Evolutionary conservation across 768 basidiomycete species (phyloP), one percentile per base, ranked within the genome.

Genomic region (Megacollybia marginata): DNA sequence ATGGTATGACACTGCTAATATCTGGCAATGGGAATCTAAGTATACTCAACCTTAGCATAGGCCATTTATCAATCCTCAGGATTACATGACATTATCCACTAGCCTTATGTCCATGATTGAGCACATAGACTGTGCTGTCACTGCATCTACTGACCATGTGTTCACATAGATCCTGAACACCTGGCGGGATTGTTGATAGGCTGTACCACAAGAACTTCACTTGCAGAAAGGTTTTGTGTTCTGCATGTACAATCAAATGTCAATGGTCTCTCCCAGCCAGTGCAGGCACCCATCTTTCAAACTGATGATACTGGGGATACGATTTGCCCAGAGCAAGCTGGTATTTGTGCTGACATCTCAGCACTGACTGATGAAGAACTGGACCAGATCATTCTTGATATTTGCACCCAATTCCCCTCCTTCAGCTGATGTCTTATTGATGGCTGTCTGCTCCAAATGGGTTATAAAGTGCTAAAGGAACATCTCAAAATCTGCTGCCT

Each of bases 371-470:
- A 65, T 33, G 45, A 49, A 3, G 53, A 59, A 12, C 55, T 67
- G 0, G 65, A 67, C 47, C n/a, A 6, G 5, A 35, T 55, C 9
- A 48, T 64, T 2, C 19, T 5, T 35, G 51, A 4, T 60, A 13
- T 52, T 64, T 4, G 48, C 56, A 16, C 48, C 34, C n/a, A 28
- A 2, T 66, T 65, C 49, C 64, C 64, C 8, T 42, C 47, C 18
- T 62, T 62, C 52, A 62, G 65, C 0, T 54, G 48, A 5, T 47
- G 55, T 11, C 62, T 65, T 60, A 55, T 64, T 0, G 51, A 52
- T 33, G 66, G 62, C 2, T 48, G 52, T 23, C 53, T 67, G 5
- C 34, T 50, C 11, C 42, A 45, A 35, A 31, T 51, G 2, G 66
- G 64, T 1, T 52, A 61, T 46, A 23, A 51, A 6, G 55, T 65